A percentile compares a stretch with the other conserved stretches of the same genome.
Evolutionary conservation across 768 basidiomycete genomes (phyloP).

Genomic region (Lactarius hatsudake): DNA sequence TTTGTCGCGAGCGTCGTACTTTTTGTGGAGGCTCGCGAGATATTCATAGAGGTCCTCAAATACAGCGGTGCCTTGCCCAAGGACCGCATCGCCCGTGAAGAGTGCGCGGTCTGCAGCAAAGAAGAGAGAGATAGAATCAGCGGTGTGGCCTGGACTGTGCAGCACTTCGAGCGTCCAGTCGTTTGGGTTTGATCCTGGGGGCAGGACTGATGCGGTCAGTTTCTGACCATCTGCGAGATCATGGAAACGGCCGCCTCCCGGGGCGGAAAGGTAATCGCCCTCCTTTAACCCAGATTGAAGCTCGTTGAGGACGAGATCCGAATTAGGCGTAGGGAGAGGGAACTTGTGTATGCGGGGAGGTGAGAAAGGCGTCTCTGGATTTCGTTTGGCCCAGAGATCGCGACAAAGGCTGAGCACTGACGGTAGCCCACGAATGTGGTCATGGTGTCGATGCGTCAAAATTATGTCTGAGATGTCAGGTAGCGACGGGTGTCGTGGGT

Average conservation of each 20-base stretch:
- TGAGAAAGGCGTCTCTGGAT: slow-evolving; percentile 42
- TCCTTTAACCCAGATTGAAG: slow-evolving; percentile 42
- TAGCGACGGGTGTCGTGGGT: slow-evolving; percentile 38
- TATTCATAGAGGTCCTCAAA: slow-evolving; percentile 82
- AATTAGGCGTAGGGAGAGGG: slow-evolving; percentile 39
- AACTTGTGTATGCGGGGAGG: slow-evolving; percentile 79
- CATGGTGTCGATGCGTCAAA: slow-evolving; percentile 86
- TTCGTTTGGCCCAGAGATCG: slow-evolving; percentile 54
- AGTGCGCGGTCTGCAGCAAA: slow-evolving; percentile 68
- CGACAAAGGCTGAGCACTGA: slow-evolving; percentile 65
- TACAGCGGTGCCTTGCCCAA: slow-evolving; percentile 87
- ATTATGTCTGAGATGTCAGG: slow-evolving; percentile 84
- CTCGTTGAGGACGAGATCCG: slow-evolving; percentile 40
- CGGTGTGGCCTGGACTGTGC: slow-evolving; percentile 88
- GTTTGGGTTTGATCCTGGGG: slow-evolving; percentile 7
- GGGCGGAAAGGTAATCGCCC: slow-evolving; percentile 46
- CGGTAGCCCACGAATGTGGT: slow-evolving; percentile 79
- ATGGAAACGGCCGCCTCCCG: slow-evolving; percentile 48
- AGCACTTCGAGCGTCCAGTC: slow-evolving; percentile 56
- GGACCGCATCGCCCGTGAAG: slow-evolving; percentile 88
- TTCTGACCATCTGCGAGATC: slow-evolving; percentile 56
- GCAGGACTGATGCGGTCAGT: slow-evolving; percentile 38
- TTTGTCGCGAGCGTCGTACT: slow-evolving; percentile 38
- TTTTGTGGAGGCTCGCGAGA: slow-evolving; percentile 56
- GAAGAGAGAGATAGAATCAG: slow-evolving; percentile 77